Base-by-base conservation (phyloP, 1,284 basidiomycete genomes). In the Moniliella sp. region DNA sequence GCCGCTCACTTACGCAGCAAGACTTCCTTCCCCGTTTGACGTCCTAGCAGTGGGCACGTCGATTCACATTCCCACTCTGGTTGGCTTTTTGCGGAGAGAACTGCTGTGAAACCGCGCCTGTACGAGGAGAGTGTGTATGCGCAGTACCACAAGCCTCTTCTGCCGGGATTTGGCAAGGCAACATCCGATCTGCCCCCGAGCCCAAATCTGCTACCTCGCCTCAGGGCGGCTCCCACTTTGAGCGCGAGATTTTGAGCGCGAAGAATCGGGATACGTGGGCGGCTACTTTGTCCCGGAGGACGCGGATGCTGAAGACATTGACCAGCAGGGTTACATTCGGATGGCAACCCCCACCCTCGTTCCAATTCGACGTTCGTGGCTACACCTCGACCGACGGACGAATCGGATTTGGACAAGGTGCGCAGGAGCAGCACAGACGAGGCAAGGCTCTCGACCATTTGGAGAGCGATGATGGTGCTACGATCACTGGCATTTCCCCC, bases 41-140 rank as follows among this genome's bases (percentile, higher is more conserved):
- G 2, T 79, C 59, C 65, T 93, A 88, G 84, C 78, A 41, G 69
- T 86, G 4, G 21, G 21, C 21, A 23, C 21, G n/a, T 7, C 7
- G 8, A 7, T 23, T 23, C 21, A 23, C 21, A 7, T 23, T 23
- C 21, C 21, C n/a, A 23, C 21, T 7, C n/a, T 23, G 21, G n/a
- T 23, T 7, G 21, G 21, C 8, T 23, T 23, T 23, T n/a, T 23
- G n/a, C 21, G 21, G 21, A 23, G 21, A 23, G 21, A 23, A n/a
- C 21, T n/a, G n/a, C n/a, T 8, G 82, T 88, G 7, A 68, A 70
- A 1, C 82, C 84, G 0, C 68, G 84, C 35, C 71, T 83, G 1
- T 93, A 81, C 51, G 18, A 47, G 54, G 84, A 93, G 61, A 84
- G 83, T 2, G 65, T 83, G 42, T 93, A 86, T 63, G 78, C 75